Base-by-base conservation (phyloP, 352 stramenopile genomes). In the Pythium sp. region DNA sequence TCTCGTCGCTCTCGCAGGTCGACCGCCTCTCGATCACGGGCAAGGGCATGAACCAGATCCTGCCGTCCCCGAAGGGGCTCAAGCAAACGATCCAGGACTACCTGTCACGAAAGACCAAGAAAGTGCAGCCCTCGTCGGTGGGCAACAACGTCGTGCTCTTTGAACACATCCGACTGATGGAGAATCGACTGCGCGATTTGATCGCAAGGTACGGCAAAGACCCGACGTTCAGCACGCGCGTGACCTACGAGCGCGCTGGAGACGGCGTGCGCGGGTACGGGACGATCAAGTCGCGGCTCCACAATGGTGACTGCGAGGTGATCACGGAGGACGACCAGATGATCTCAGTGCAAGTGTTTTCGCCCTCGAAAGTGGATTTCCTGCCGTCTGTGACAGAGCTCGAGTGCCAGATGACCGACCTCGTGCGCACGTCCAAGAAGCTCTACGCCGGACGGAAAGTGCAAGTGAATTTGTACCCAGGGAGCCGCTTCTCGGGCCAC, bases 401-500 rank as follows among this genome's bases (percentile, higher is more conserved):
- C 7, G 72, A 84, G n/a, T 76, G 72, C 7, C 86, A 93, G 58
- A 69, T 81, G 3, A 62, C 57, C 2, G 80, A 91, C 61, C 68
- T 93, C 4, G 71, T 78, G 22, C 65, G 74, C 22, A 68, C 69
- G 22, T 71, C 72, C 51, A 86, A 76, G 54, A 61, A 74, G 22
- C 68, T 92, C 3, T 93, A 88, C 69, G 84, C 78, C 5, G 86
- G 86, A 3, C 78, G 84, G 41, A 90, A 87, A 54, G 82, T 93
- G 28, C 77, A 92, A 53, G 82, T 92, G 58, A 89, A 83, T 54
- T 43, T 93, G 58, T 91, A 93, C 66, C 82, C 82, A 0, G 84
- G 83, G 7, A 91, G 74, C n/a, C 80, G 79, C 5, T 92, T 93
- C 65, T 88, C 74, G 0, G 83, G 83, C 5, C 75, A 68, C 18